Conservation (phyloP, 139 green algal species). For the Tetradesmus obliquus region DNA sequence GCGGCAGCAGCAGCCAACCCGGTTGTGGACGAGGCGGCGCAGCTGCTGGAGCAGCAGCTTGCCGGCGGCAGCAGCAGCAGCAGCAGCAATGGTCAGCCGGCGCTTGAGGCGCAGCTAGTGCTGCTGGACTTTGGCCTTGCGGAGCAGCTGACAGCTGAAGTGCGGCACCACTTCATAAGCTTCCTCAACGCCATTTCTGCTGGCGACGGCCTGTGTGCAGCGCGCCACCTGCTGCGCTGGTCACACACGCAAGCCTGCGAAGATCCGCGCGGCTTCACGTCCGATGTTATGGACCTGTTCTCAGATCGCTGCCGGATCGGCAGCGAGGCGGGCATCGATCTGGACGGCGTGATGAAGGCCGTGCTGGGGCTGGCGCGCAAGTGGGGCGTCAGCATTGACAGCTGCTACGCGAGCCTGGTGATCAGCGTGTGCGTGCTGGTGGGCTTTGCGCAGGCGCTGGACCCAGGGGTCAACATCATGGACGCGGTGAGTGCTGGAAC, state of each 20-base stretch:
- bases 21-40: neutral
- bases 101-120: conserved; percentile 67
- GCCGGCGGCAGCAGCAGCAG: conserved; percentile 29
- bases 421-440: conserved; percentile 89
- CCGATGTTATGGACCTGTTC: conserved; percentile 82
- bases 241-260: conserved; percentile 56
- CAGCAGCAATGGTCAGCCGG: neutral
- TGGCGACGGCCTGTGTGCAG: conserved; percentile 75
- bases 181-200: conserved; percentile 84
- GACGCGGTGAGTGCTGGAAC: conserved; percentile 71
- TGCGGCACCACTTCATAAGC: conserved; percentile 89
- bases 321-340: conserved; percentile 73
- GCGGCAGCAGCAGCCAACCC: neutral
- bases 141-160: conserved; percentile 80
- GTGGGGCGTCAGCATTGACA: conserved; percentile 89
- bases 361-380: conserved; percentile 72
- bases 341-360: conserved; percentile 85
- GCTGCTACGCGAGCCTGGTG: conserved; percentile 86
- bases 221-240: conserved; percentile 81
- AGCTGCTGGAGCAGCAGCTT: conserved; percentile 1
- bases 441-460: conserved; percentile 87
- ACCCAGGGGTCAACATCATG: conserved; percentile 90
- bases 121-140: conserved; percentile 91
- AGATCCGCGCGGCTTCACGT: conserved; percentile 66
- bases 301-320: conserved; percentile 65